phyloP scores from a whole-genome alignment of 108 stramenopile species.

The Skeletonema tropicum region DNA sequence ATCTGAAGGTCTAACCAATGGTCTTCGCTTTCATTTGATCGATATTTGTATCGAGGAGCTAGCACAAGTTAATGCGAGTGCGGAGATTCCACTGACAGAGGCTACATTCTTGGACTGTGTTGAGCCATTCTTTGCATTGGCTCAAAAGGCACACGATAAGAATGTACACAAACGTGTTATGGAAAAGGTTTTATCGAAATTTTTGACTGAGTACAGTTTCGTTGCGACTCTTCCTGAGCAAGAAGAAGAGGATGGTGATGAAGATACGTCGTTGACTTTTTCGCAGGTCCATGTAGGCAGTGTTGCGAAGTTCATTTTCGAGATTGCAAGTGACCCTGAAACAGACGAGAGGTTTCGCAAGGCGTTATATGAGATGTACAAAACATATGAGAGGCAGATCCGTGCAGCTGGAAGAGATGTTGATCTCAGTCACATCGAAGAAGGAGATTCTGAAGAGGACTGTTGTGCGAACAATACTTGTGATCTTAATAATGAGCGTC shows the following conservation, averaged over 20 bases:
- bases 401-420: conserved; percentile 78
- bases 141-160: conserved; percentile 70
- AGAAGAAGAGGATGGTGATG: conserved; percentile 32
- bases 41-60: conserved; percentile 88
- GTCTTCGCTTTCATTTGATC: conserved; percentile 87
- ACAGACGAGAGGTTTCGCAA: conserved; percentile 76
- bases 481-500: conserved; percentile 5
- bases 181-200: conserved; percentile 80
- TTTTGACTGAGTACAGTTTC: conserved; percentile 79
- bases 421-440: conserved; percentile 40
- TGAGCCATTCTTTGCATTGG: conserved; percentile 85
- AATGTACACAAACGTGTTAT: conserved; percentile 74
- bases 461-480: conserved; percentile 11
- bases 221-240: conserved; percentile 25
- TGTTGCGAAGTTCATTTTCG: conserved; percentile 84
- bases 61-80: conserved; percentile 70
- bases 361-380: conserved; percentile 83
- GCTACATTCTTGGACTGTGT: conserved; percentile 84
- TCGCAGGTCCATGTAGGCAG: conserved; percentile 85
- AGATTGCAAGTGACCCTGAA: conserved; percentile 74
- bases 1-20: conserved; percentile 72
- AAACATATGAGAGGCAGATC: conserved; percentile 77
- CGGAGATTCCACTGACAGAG: conserved; percentile 73
- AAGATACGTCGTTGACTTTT: conserved; percentile 51
- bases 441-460: conserved; percentile 47